These are phyloP conservation scores for Leccinum glutinopallens DNA, from an alignment of 1,284 basidiomycete species.

Conservation along the genomic window DNA sequence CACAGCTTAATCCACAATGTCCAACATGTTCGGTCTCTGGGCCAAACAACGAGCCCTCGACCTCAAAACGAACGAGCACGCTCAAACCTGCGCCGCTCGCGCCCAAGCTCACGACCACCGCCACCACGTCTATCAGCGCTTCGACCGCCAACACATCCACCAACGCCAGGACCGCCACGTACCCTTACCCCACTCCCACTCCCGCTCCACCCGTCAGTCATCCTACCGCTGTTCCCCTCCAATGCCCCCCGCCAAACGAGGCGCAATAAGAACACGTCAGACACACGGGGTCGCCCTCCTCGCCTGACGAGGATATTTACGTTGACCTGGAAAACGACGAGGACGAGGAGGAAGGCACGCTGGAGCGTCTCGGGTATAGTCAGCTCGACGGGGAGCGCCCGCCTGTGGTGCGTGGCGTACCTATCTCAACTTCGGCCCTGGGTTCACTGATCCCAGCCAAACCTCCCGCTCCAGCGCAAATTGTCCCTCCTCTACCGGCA, in stretches of 20 bases:
- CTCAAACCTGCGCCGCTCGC: conserved; percentile 26
- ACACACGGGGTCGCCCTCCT: conserved; percentile 17
- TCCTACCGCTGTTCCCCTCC: background rate
- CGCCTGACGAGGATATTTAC: conserved; percentile 23
- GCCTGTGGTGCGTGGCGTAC: background rate
- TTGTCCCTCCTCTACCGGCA: background rate
- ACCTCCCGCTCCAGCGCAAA: background rate
- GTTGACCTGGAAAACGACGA: background rate
- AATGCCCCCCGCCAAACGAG: conserved; percentile 20
- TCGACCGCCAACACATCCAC: background rate
- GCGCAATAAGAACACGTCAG: conserved; percentile 31
- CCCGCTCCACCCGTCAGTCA: background rate
- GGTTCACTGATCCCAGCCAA: background rate
- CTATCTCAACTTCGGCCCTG: background rate
- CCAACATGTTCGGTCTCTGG: conserved; percentile 16
- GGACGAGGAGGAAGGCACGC: background rate
- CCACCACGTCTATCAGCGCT: background rate
- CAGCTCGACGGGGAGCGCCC: conserved; percentile 15
- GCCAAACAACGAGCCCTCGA: conserved; percentile 14
- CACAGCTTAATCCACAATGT: background rate
- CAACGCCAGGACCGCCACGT: background rate
- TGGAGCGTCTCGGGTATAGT: conserved; percentile 26
- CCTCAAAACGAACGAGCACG: conserved; percentile 22
- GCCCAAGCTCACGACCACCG: conserved; percentile 28
- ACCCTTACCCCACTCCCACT: background rate